Percentiles rank a stretch among this genome's conserved stretches.
These are phyloP conservation scores for Colletotrichum theobromicola DNA, from an alignment of 2,329 filamentous ascomycete species.

Conservation along the genomic window DNA sequence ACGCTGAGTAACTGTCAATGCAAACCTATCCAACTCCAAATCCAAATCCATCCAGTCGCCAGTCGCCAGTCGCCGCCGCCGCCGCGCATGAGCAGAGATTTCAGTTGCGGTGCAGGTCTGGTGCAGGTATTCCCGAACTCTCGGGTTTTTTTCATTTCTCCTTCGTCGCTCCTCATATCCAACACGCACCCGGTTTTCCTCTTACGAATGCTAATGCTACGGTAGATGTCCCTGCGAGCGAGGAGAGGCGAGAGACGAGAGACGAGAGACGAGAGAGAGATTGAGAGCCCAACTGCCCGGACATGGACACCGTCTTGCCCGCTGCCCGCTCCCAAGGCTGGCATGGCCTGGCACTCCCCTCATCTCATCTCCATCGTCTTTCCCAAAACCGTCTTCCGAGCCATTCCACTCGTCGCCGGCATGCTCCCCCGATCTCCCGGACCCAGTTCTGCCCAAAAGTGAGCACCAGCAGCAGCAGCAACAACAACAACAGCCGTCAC, in stretches of 20 bases:
- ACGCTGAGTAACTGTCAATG: background rate
- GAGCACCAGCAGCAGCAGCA: background rate
- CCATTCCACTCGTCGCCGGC: background rate
- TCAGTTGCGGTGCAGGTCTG: background rate
- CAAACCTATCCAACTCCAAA: too few species aligned
- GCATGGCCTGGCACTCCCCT: background rate
- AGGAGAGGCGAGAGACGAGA: too few species aligned
- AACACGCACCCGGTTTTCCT: background rate
- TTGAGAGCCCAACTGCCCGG: background rate
- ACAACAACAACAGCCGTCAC: background rate
- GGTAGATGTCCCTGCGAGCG: background rate
- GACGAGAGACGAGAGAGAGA: too few species aligned
- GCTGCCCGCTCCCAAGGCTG: background rate
- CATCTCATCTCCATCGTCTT: background rate
- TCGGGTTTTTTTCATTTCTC: background rate
- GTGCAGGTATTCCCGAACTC: background rate
- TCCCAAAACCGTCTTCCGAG: background rate
- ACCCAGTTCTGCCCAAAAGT: background rate
- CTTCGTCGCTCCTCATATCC: background rate
- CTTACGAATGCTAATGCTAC: background rate
- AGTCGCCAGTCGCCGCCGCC: background rate
- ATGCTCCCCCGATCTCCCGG: background rate
- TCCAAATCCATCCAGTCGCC: background rate
- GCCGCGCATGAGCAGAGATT: background rate
- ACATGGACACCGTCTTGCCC: background rate